phyloP scores from a whole-genome alignment of 495 filamentous ascomycete species.

The Xylaria bambusicola region DNA sequence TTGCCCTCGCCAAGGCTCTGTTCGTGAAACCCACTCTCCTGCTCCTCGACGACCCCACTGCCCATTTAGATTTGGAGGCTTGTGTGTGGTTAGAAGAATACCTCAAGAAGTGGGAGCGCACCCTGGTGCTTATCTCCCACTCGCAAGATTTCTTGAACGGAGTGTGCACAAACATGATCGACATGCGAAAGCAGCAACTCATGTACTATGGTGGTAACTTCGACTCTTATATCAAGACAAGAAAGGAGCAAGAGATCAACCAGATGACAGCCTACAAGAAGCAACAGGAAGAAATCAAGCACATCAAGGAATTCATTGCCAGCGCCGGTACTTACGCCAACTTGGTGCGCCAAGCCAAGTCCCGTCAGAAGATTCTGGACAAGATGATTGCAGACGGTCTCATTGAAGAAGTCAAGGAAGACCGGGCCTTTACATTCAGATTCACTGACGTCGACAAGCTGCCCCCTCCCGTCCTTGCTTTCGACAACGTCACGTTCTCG shows the following conservation, averaged over 20 bases:
- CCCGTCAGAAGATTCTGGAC: constrained; percentile 98
- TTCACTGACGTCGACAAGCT: constrained; percentile 99
- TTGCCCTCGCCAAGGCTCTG: constrained; percentile 93
- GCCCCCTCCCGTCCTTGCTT: constrained; percentile 91
- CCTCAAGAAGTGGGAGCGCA: constrained; percentile 98
- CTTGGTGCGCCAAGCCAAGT: constrained; percentile 97
- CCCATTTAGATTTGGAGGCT: constrained; percentile 98
- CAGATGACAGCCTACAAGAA: constrained; percentile 98
- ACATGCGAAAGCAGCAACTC: constrained; percentile 89
- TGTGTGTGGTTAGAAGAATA: constrained; percentile 99
- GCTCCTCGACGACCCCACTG: constrained; percentile 96
- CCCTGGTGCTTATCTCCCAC: constrained; percentile 96
- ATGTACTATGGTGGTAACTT: constrained; percentile 99
- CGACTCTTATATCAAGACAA: constrained; percentile 96
- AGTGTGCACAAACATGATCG: constrained; percentile 98
- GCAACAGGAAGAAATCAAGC: constrained; percentile 97
- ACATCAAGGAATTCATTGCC: constrained; percentile 99
- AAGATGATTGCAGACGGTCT: constrained; percentile 99
- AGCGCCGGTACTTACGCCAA: constrained; percentile 99
- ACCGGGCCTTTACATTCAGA: constrained; percentile 95
- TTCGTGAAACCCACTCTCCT: constrained; percentile 97
- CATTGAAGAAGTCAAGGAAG: constrained; percentile 83
- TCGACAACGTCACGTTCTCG: constrained; percentile 96
- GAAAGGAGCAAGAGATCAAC: constrained; percentile 92
- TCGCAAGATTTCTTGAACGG: constrained; percentile 99